A percentile compares a stretch with the other conserved stretches of the same genome.
These are phyloP conservation scores for Picea sitchensis DNA, from an alignment of 75 land plant species.

Conservation along the genomic window DNA sequence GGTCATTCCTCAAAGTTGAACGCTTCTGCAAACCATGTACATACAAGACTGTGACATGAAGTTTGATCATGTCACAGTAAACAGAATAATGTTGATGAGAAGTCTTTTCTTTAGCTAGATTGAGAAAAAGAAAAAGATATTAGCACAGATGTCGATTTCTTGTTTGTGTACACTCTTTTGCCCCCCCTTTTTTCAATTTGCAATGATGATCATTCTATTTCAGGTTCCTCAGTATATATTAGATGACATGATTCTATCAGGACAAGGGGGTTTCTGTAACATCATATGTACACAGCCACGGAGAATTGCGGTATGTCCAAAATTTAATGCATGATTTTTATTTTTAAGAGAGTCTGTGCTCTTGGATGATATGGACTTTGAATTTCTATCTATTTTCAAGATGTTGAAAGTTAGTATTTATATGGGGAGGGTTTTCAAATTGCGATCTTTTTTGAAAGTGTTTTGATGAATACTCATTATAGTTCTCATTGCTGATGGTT, in stretches of 20 bases:
- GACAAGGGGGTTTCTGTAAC: slow-evolving; percentile 68
- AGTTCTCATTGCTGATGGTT: too few species aligned
- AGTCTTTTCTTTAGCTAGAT: too few species aligned
- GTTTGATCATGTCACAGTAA: too few species aligned
- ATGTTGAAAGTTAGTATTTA: too few species aligned
- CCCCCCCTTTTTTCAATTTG: not conserved
- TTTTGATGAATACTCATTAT: too few species aligned
- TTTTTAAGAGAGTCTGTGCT: not conserved
- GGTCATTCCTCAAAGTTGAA: too few species aligned
- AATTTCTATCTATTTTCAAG: not conserved
- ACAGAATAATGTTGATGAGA: too few species aligned
- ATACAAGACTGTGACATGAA: too few species aligned
- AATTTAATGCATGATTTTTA: not conserved
- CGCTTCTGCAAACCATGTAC: too few species aligned
- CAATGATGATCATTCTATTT: not conserved
- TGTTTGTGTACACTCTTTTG: not conserved
- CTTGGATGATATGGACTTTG: not conserved
- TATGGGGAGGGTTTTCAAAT: too few species aligned
- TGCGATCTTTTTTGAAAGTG: too few species aligned
- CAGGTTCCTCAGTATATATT: slow-evolving; percentile 90
- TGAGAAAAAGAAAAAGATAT: too few species aligned
- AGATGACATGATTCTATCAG: slow-evolving; percentile 80
- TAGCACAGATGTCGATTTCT: not conserved
- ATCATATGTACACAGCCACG: slow-evolving; percentile 95
- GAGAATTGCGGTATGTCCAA: slow-evolving; percentile 74